A percentile compares a stretch with the other conserved stretches of the same genome.
Conservation (phyloP, 352 stramenopile species). For the Albugo laibachii region DNA sequence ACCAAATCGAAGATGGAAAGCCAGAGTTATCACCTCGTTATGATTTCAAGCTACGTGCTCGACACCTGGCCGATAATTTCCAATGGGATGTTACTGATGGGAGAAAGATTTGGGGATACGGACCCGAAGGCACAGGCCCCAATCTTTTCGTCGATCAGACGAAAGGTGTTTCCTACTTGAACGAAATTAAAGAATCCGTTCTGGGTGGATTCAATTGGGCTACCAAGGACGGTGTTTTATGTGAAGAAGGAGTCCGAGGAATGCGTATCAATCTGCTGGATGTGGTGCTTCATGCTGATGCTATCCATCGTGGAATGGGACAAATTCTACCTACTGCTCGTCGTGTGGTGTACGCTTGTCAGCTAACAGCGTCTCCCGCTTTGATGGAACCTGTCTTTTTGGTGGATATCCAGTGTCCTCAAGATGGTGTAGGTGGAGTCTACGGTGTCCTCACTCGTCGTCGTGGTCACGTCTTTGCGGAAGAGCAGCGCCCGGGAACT, state of each 20-base stretch:
- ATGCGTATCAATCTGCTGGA: conserved; percentile 97
- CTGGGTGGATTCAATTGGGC: conserved; percentile 98
- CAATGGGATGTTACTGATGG: conserved; percentile 95
- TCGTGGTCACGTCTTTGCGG: conserved; percentile 97
- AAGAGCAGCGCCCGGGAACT: conserved; percentile 95
- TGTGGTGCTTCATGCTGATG: conserved; percentile 98
- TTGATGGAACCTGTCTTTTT: conserved; percentile 98
- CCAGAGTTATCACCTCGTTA: conserved; percentile 76
- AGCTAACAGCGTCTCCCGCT: conserved; percentile 87
- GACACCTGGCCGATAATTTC: conserved; percentile 95
- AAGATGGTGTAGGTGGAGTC: conserved; percentile 97
- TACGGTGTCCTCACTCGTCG: conserved; percentile 97
- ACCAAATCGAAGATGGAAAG: conserved; percentile 95
- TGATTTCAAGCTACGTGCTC: conserved; percentile 93
- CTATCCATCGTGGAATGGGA: conserved; percentile 99
- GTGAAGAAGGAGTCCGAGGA: conserved; percentile 94
- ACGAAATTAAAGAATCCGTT: conserved; percentile 99
- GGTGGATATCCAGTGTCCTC: conserved; percentile 95
- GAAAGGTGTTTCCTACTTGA: conserved; percentile 99
- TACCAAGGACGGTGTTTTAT: conserved; percentile 94
- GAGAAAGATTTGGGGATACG: conserved; percentile 99
- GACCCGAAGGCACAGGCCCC: conserved; percentile 94
- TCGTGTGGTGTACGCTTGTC: conserved; percentile 95
- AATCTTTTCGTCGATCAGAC: conserved; percentile 98
- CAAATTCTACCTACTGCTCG: conserved; percentile 98